These are phyloP conservation scores for Metrosideros polymorpha DNA, from an alignment of 441 rosid species.

Conservation along the genomic window DNA sequence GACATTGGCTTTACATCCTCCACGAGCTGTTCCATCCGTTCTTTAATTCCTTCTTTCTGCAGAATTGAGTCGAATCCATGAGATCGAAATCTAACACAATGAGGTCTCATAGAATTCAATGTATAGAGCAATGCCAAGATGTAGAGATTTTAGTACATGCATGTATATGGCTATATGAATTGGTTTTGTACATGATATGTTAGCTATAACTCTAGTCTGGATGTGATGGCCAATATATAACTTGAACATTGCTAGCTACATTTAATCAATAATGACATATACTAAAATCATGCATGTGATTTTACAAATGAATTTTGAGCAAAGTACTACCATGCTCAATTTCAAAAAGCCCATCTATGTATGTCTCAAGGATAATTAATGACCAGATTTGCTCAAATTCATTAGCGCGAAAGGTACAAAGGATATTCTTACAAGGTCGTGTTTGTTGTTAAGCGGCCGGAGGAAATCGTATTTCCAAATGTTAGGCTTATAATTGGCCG, in stretches of 20 bases:
- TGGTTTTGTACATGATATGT: neutral
- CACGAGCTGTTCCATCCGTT: slow-evolving; percentile 6
- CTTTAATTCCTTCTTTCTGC: slow-evolving; percentile 13
- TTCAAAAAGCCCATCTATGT: neutral
- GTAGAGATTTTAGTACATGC: neutral
- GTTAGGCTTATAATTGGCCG: slow-evolving; percentile 34
- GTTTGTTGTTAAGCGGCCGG: slow-evolving; percentile 21
- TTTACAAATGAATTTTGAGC: neutral
- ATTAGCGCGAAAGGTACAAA: neutral
- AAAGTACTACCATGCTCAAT: neutral
- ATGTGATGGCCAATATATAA: neutral
- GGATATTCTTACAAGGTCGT: slow-evolving; percentile 15
- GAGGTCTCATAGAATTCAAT: neutral
- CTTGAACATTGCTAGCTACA: neutral
- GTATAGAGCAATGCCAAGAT: neutral
- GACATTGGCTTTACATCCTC: slow-evolving; percentile 8
- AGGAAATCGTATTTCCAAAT: slow-evolving; percentile 40
- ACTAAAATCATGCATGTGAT: neutral
- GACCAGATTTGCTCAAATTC: too few relatives aligned
- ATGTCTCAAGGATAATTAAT: neutral
- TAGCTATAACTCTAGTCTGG: neutral
- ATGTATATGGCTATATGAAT: neutral
- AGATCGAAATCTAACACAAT: neutral
- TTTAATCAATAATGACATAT: neutral
- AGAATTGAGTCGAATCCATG: neutral